A percentile compares a stretch with the other conserved stretches of the same genome.
phyloP scores from a whole-genome alignment of 805 yeast species.

The Blastobotrys chiropterorum region DNA sequence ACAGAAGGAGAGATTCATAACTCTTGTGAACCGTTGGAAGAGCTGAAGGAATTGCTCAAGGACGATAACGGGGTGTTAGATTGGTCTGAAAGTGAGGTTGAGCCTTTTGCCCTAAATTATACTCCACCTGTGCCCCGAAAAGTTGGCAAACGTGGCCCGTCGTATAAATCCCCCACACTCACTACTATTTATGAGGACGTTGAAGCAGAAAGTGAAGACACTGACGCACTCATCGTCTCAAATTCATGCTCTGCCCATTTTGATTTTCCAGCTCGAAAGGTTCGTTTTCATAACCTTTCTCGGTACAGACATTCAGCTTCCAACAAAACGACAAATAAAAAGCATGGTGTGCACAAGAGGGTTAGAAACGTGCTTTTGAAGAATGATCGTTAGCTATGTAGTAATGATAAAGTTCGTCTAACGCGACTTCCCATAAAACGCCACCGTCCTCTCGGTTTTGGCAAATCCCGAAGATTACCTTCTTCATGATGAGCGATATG shows the following conservation, averaged over 20 bases:
- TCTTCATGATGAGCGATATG: too few species aligned
- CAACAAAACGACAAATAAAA: background rate
- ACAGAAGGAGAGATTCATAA: too few species aligned
- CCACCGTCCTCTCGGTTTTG: too few species aligned
- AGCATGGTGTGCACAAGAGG: background rate
- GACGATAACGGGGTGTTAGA: too few species aligned
- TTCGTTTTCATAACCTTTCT: background rate
- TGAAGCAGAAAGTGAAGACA: background rate
- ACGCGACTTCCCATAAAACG: too few species aligned
- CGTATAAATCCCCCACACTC: background rate
- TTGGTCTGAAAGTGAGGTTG: background rate
- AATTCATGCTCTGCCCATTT: background rate
- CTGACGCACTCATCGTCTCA: background rate
- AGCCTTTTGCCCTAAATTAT: background rate
- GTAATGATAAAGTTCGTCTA: too few species aligned
- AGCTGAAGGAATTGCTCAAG: too few species aligned
- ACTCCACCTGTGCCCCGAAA: background rate
- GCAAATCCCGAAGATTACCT: too few species aligned
- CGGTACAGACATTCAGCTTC: background rate
- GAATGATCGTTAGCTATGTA: too few species aligned
- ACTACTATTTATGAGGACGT: background rate
- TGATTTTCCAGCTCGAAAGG: background rate
- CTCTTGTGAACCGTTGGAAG: too few species aligned
- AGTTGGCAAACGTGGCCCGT: background rate
- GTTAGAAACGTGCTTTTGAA: background rate